These are phyloP conservation scores for Aspergillus diversus DNA, from an alignment of 495 filamentous ascomycete genomes.

Conservation along the genomic window DNA sequence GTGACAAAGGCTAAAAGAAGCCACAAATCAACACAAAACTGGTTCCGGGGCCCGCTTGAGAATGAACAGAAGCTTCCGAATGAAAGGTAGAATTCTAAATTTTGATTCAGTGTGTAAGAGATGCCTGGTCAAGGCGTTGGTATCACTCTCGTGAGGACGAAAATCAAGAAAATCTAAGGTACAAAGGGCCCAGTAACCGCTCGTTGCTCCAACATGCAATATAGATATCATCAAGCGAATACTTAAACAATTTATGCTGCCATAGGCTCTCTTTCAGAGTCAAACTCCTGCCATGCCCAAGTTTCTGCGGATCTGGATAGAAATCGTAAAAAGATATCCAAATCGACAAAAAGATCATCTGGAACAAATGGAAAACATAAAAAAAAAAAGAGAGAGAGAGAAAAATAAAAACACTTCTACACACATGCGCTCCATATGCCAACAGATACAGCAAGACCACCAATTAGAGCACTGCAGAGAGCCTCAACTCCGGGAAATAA, in stretches of 20 bases:
- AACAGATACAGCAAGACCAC: slow-evolving; percentile 23
- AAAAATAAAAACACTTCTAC: slow-evolving; percentile 1
- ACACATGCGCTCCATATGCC: slow-evolving; percentile 13
- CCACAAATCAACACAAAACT: too few relatives aligned
- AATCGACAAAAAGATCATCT: slow-evolving; percentile 11
- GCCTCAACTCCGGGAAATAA: slow-evolving; percentile 20
- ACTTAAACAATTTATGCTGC: slow-evolving; percentile 34
- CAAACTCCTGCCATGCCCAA: slow-evolving; percentile 48
- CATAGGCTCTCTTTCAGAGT: slow-evolving; percentile 30
- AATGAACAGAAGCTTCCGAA: too few relatives aligned
- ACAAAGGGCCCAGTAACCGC: slow-evolving; percentile 18
- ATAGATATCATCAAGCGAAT: slow-evolving; percentile 22
- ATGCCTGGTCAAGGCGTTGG: too few relatives aligned
- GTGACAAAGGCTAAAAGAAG: too few relatives aligned
- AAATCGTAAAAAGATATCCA: slow-evolving; percentile 19
- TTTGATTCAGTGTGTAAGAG: too few relatives aligned
- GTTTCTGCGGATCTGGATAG: slow-evolving; percentile 30
- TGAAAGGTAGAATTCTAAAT: too few relatives aligned
- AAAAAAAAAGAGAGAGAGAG: slow-evolving; percentile 3
- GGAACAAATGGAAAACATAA: slow-evolving; percentile 8
- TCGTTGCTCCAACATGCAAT: slow-evolving; percentile 25
- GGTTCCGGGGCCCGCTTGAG: too few relatives aligned
- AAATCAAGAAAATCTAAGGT: slow-evolving; percentile 24
- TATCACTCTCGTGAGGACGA: neutral
- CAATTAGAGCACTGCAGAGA: slow-evolving; percentile 20